A percentile compares a stretch with the other conserved stretches of the same genome.
These are phyloP conservation scores for Cryptosporidium canis DNA, from an alignment of 169 alveolate species.

Conservation along the genomic window DNA sequence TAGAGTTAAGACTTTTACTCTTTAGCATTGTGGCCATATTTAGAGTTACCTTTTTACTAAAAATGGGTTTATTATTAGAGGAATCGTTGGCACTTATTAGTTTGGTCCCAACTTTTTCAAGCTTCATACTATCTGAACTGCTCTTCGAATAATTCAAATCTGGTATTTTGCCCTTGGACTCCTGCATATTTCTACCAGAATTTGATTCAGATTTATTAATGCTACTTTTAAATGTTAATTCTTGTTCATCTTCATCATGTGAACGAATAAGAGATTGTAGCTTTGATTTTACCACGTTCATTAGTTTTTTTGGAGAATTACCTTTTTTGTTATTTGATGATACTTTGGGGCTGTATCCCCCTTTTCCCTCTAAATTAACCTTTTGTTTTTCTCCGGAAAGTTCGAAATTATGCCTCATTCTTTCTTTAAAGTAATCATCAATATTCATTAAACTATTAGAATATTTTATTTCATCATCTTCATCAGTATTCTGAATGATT, in stretches of 20 bases:
- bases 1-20: background rate
- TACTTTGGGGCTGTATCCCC: background rate
- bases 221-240: background rate
- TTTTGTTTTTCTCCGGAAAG: background rate
- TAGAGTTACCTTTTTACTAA: background rate
- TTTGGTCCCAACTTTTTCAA: background rate
- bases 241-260: slow-evolving; percentile 5
- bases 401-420: background rate
- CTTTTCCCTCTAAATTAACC: slow-evolving; percentile 14
- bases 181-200: background rate
- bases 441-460: slow-evolving; percentile 14
- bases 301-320: slow-evolving; percentile 27
- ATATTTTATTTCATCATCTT: background rate
- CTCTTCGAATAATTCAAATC: background rate
- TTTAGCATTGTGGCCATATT: background rate
- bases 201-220: background rate
- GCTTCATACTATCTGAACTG: background rate
- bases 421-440: background rate
- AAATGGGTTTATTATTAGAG: background rate
- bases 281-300: background rate
- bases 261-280: slow-evolving; percentile 21
- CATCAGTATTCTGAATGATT: background rate
- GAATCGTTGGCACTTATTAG: background rate
- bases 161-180: background rate
- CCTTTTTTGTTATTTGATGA: background rate